Conservation (phyloP, 2,329 filamentous ascomycete genomes). For the Pseudohalonectria lignicola region DNA sequence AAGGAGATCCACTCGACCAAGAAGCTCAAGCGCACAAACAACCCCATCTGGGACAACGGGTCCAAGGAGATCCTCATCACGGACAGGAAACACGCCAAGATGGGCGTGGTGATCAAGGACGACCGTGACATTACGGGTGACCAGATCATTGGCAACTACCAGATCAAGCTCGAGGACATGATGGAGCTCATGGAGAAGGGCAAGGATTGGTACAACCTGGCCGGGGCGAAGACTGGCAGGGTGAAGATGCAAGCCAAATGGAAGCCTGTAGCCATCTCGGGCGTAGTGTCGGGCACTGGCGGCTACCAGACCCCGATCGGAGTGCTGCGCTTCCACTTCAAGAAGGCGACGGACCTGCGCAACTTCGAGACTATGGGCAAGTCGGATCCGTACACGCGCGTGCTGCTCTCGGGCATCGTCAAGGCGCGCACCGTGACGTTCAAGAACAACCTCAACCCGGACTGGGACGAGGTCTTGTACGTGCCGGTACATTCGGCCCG, state of each 20-base stretch:
- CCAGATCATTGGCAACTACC: constrained; percentile 79
- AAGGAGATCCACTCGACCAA: constrained; percentile 84
- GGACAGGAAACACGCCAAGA: constrained; percentile 78
- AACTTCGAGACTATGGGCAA: constrained; percentile 95
- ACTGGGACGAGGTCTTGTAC: constrained; percentile 94
- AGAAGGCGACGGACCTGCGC: constrained; percentile 68
- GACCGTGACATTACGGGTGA: constrained; percentile 78
- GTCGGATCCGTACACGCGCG: constrained; percentile 87
- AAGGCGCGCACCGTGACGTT: constrained; percentile 91
- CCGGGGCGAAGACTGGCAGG: constrained; percentile 70
- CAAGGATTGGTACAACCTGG: constrained; percentile 90
- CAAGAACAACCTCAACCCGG: constrained; percentile 88
- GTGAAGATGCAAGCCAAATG: constrained; percentile 88
- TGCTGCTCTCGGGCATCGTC: constrained; percentile 80
- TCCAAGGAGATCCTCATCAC: constrained; percentile 93
- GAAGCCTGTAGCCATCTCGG: constrained; percentile 86
- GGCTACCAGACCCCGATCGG: constrained; percentile 91
- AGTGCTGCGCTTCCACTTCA: constrained; percentile 89
- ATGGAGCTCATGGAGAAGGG: constrained; percentile 83
- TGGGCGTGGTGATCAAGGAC: constrained; percentile 91
- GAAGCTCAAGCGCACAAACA: constrained; percentile 93
- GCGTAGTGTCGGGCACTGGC: constrained; percentile 63
- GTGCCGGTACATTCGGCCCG: constrained; percentile 76
- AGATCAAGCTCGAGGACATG: constrained; percentile 93
- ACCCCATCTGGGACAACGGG: constrained; percentile 89